A percentile compares a stretch with the other conserved stretches of the same genome.
phyloP scores from a whole-genome alignment of 2,329 filamentous ascomycete species.

The Arthrobotrys conoides region DNA sequence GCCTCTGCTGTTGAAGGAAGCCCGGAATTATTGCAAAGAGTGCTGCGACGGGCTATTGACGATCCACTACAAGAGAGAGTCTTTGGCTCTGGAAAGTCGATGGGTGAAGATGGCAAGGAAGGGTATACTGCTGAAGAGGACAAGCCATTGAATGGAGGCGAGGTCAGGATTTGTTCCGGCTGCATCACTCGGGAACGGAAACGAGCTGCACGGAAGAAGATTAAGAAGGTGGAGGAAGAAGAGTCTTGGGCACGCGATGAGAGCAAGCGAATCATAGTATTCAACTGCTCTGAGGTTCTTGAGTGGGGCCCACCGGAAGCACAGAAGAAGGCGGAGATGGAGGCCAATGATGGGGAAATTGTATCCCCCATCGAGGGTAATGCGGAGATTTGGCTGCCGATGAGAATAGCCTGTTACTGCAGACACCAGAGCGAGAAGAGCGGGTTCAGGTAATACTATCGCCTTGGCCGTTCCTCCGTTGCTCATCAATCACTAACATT shows the following conservation, averaged over 20 bases:
- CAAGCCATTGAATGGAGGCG: constrained; percentile 87
- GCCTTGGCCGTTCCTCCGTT: constrained; percentile 62
- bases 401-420: constrained; percentile 98
- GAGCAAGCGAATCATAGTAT: constrained; percentile 85
- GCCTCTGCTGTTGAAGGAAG: constrained; percentile 87
- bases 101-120: constrained; percentile 67
- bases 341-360: constrained; percentile 74
- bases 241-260: constrained; percentile 87
- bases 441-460: constrained; percentile 76
- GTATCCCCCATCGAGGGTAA: constrained; percentile 46
- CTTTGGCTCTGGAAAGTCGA: constrained; percentile 24
- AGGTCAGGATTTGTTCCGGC: constrained; percentile 90
- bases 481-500: constrained; percentile 55
- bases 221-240: constrained; percentile 93
- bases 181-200: constrained; percentile 94
- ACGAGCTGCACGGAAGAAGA: constrained; percentile 90
- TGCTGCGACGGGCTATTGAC: constrained; percentile 72
- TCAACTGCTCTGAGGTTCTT: constrained; percentile 89
- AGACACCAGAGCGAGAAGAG: constrained; percentile 93
- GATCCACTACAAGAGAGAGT: constrained; percentile 65
- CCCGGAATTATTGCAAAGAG: constrained; percentile 76
- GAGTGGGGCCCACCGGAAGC: constrained; percentile 77
- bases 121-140: constrained; percentile 67
- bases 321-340: constrained; percentile 55
- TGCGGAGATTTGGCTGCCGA: constrained; percentile 70